phyloP scores from a whole-genome alignment of 306 rosid genomes.

The Cucurbita maxima region DNA sequence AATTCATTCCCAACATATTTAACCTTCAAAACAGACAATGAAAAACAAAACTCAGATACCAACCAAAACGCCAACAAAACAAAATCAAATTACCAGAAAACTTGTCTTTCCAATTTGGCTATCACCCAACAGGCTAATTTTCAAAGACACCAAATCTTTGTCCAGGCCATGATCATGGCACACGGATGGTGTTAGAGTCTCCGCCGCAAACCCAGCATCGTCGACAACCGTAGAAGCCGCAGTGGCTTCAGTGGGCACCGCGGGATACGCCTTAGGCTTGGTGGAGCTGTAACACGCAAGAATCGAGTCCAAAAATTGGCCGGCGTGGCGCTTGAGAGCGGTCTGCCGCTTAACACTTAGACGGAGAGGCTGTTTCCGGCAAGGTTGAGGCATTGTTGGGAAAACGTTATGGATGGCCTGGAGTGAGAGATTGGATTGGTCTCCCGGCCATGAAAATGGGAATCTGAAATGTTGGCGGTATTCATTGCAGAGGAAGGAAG shows the following conservation, averaged over 20 bases:
- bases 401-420: constrained; percentile 26
- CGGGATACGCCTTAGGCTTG: constrained; percentile 31
- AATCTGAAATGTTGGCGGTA: not conserved
- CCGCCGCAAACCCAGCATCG: not conserved
- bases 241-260: not conserved
- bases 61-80: not conserved
- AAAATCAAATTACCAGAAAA: constrained; percentile 37
- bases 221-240: constrained; percentile 1
- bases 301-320: constrained; percentile 31
- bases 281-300: constrained; percentile 29
- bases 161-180: constrained; percentile 14
- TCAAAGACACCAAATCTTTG: constrained; percentile 58
- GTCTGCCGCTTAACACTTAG: constrained; percentile 21
- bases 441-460: constrained; percentile 47
- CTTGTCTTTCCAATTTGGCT: constrained; percentile 78
- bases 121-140: constrained; percentile 82
- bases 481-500: not conserved
- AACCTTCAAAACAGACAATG: constrained; percentile 23
- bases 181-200: not conserved
- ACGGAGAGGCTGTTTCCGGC: constrained; percentile 5
- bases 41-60: not conserved
- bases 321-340: constrained; percentile 46
- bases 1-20: constrained; percentile 61
- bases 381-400: constrained; percentile 14
- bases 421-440: constrained; percentile 19